Percentiles rank a stretch among this genome's conserved stretches.
These are phyloP conservation scores for Coprinopsis cinerea DNA, from an alignment of 768 basidiomycete species.

Conservation along the genomic window DNA sequence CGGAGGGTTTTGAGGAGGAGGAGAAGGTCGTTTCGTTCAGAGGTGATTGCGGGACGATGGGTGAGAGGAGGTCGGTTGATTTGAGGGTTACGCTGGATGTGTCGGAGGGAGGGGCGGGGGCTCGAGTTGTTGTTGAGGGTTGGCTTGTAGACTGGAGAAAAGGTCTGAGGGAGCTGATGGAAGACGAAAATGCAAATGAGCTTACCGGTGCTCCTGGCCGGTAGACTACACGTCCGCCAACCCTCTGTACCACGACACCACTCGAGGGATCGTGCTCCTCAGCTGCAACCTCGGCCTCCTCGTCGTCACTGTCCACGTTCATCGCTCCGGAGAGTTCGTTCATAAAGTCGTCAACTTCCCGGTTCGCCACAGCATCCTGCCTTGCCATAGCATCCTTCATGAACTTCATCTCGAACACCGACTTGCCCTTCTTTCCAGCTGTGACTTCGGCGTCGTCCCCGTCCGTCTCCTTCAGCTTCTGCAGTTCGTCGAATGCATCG, in stretches of 20 bases:
- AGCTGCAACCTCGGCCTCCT: constrained; percentile 18
- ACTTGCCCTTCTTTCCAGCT: constrained; percentile 44
- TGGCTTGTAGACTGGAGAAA: constrained; percentile 16
- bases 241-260: constrained; percentile 45
- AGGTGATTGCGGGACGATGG: constrained; percentile 26
- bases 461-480: constrained; percentile 37
- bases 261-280: constrained; percentile 21
- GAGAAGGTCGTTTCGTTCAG: constrained; percentile 2
- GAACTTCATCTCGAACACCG: constrained; percentile 95
- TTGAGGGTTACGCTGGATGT: constrained; percentile 66
- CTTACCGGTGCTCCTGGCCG: constrained; percentile 44
- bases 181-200: not conserved
- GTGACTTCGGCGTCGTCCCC: constrained; percentile 18
- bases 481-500: constrained; percentile 74
- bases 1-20: not conserved
- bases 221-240: constrained; percentile 62
- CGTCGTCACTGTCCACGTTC: constrained; percentile 23
- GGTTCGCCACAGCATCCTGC: constrained; percentile 49
- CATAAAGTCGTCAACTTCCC: constrained; percentile 67
- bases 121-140: constrained; percentile 9
- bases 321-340: constrained; percentile 50
- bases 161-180: not conserved
- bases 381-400: constrained; percentile 90
- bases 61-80: constrained; percentile 46
- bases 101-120: constrained; percentile 37